Evolutionary conservation across 2,329 filamentous ascomycete genomes (phyloP), one percentile per base, ranked within the genome.

Genomic region (Hypomyces rosellus): DNA sequence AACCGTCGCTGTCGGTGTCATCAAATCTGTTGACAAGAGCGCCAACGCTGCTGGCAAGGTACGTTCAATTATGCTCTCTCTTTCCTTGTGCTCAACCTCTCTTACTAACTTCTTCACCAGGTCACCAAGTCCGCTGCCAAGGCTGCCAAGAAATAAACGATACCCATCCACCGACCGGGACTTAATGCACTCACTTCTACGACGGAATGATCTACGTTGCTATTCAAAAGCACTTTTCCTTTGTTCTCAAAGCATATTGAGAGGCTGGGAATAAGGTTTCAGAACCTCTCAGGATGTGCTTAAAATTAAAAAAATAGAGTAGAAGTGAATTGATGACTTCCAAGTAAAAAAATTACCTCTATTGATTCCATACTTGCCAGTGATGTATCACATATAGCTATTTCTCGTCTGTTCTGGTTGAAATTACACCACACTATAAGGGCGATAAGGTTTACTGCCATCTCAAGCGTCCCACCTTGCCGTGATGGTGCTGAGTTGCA

Each of bases 1-100:
- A 73, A 92, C 88, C 75, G 88, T 93, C 64, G 88, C 89, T 63
- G 89, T 95, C 76, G 88, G 89, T 86, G 89, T 95, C 77, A 92
- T 95, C 82, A 96, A 96, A 85, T 77, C 79, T 59, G 87, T 91
- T 57, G 82, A 83, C 65, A 89, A 88, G 83, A 62, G 76, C 57
- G 67, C 66, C 53, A 73, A 63, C 57, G 70, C 70, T 64, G 46
- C 73, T 60, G 84, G 77, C 67, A 88, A 88, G 83, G 38, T 41
- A 41, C 5, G 38, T 41, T 20, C 15, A 3, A 16, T 11, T 11
- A 4, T 11, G 22, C 16, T 14, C 16, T 15, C 20, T 20, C 5
- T 41, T 15, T 7, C 38, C 16, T 41, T 12, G 11, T 20, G 3
- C 15, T 11, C 38, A 16, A 6, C 38, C 4, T 11, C 12, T 20